A percentile compares a stretch with the other conserved stretches of the same genome.
phyloP scores from a whole-genome alignment of 768 basidiomycete genomes.

The Suillus subluteus region DNA sequence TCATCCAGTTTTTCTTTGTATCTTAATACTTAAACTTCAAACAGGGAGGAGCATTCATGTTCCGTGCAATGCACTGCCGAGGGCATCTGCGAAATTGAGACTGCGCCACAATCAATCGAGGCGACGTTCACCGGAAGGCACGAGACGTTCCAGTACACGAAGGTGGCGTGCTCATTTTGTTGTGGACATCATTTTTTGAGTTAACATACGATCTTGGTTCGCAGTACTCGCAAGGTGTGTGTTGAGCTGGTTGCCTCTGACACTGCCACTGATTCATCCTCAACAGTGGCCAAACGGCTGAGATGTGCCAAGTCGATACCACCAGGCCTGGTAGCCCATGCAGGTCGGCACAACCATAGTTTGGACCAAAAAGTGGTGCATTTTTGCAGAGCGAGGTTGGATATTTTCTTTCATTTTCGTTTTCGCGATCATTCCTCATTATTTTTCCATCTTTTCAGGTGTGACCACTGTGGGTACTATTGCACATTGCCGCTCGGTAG shows the following conservation, averaged over 20 bases:
- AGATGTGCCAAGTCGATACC: slow-evolving; percentile 52
- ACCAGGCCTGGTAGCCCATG: slow-evolving; percentile 44
- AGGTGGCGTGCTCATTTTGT: slow-evolving; percentile 38
- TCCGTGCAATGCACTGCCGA: slow-evolving; percentile 41
- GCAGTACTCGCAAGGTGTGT: slow-evolving; percentile 60
- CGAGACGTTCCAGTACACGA: slow-evolving; percentile 67
- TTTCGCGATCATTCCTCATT: neutral
- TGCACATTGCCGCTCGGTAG: slow-evolving; percentile 60
- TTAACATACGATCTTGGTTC: neutral
- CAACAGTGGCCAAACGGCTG: slow-evolving; percentile 50
- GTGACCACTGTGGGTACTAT: slow-evolving; percentile 59
- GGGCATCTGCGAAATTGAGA: slow-evolving; percentile 64
- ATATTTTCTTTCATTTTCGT: neutral
- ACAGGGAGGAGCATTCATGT: slow-evolving; percentile 58
- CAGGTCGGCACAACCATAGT: slow-evolving; percentile 53
- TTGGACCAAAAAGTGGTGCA: slow-evolving; percentile 49
- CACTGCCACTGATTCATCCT: neutral
- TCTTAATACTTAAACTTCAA: neutral
- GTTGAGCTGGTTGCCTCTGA: neutral
- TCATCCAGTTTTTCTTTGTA: slow-evolving; percentile 20
- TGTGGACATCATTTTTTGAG: neutral
- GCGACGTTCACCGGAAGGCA: slow-evolving; percentile 63
- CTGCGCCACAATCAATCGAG: slow-evolving; percentile 59
- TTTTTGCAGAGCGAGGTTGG: slow-evolving; percentile 54
- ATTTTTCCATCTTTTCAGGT: slow-evolving; percentile 36